Base-by-base conservation (phyloP, 768 basidiomycete species). In the Leccinum ochraceum region DNA sequence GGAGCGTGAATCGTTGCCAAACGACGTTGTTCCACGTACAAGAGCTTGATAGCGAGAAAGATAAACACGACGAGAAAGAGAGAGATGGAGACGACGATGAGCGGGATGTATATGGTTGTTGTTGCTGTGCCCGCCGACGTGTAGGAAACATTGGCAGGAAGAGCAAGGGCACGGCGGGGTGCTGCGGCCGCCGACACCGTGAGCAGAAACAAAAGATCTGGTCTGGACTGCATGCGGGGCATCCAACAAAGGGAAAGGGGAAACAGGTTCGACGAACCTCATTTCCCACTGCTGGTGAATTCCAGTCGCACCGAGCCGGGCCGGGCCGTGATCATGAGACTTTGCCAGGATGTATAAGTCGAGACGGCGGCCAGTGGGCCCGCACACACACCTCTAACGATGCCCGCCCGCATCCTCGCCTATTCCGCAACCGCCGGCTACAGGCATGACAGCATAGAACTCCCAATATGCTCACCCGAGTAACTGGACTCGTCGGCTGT, bases 371-470 rank as follows among this genome's bases (percentile, higher is more conserved):
- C 32, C 17, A n/a, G 9, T 42, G 39, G 14, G 10, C 26, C 48
- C 42, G 24, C 24, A 13, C 37, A 13, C 37, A 14, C 20, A 46
- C 32, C 42, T 36, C 1, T 6, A 5, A 60, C 48, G 20, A 75
- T 74, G 72, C 57, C 74, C n/a, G 59, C 73, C 24, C 71, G 72
- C 50, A 69, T 90, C 9, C 77, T 89, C 36, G 81, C 86, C 17
- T 89, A 86, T 64, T 84, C 87, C 22, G 82, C 82, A 2, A 90
- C 87, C 1, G 69, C 73, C 6, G 82, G 80, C 5, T 92, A 81
- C 71, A 77, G 88, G 60, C 90, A 92, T 66, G 89, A 90, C 61
- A 88, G 86, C 3, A 92, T 92, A 58, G 89, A 89, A 0, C 83
- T 22, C 22, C 22, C 4, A n/a, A n/a, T 44, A 64, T 61, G 62